A percentile compares a stretch with the other conserved stretches of the same genome.
Conservation (phyloP, 2,329 filamentous ascomycete species). For the Eutypa lata region DNA sequence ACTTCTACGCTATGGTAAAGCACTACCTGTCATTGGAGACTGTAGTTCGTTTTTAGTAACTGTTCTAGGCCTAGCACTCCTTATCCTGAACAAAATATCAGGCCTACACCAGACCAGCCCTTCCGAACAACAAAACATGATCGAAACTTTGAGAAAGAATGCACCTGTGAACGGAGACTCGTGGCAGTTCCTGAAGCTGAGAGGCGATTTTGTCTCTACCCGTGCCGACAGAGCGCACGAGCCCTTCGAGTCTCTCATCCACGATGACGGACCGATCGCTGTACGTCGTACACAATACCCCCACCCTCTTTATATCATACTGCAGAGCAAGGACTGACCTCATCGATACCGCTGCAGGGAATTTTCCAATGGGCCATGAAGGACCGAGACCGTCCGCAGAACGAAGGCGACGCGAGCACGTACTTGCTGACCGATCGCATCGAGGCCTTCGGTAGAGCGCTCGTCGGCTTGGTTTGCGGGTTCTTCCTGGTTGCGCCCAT, state of each 20-base stretch:
- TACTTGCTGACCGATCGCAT: background rate
- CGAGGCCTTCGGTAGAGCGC: background rate
- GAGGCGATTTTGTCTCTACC: conserved; percentile 5
- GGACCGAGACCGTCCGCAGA: background rate
- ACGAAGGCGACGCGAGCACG: conserved; percentile 1
- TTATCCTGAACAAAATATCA: background rate
- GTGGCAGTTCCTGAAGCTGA: conserved; percentile 1
- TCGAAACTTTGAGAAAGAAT: background rate
- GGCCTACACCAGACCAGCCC: background rate
- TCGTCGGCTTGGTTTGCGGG: conserved; percentile 1
- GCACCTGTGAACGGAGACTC: background rate
- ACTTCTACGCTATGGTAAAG: conserved; percentile 4
- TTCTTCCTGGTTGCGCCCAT: conserved; percentile 5
- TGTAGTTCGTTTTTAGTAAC: no score
- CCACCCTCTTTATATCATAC: no score
- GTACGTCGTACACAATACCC: background rate
- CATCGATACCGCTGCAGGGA: background rate
- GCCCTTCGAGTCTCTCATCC: conserved; percentile 5
- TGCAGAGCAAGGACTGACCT: background rate
- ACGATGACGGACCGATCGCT: background rate
- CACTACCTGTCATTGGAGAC: background rate
- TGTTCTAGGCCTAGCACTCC: no score
- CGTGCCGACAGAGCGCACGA: conserved; percentile 2
- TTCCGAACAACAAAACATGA: background rate
- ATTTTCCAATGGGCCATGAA: background rate